Conservation (phyloP, 192 early-diverging fungal genomes). For the Phlyctochytrium planicorne region DNA sequence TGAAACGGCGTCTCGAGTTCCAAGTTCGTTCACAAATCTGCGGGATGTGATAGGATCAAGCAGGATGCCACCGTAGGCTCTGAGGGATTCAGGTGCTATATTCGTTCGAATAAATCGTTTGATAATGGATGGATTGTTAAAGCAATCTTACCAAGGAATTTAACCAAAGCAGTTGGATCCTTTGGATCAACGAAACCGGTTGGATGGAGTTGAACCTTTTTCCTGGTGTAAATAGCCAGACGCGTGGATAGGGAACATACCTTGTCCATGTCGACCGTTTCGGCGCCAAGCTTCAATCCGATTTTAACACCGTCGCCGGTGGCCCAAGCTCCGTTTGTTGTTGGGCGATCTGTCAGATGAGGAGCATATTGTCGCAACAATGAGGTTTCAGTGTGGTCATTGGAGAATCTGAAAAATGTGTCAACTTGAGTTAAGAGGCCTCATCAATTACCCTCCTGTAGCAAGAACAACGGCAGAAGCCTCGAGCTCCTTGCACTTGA, state of each 20-base stretch:
- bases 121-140: constrained; percentile 4
- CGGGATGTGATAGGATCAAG: constrained; percentile 58
- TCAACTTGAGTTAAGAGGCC: not conserved
- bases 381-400: constrained; percentile 20
- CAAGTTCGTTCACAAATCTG: constrained; percentile 84
- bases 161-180: constrained; percentile 69
- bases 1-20: constrained; percentile 79
- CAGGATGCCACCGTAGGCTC: constrained; percentile 77
- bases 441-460: constrained; percentile 72
- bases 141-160: constrained; percentile 58
- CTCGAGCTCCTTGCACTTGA: constrained; percentile 45
- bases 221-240: too few relatives aligned
- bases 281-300: constrained; percentile 64
- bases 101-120: not conserved
- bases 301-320: constrained; percentile 84
- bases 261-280: constrained; percentile 76
- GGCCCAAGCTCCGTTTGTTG: constrained; percentile 80
- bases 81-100: constrained; percentile 80
- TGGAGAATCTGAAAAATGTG: not conserved
- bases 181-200: constrained; percentile 81
- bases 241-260: too few relatives aligned
- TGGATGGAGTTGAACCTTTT: constrained; percentile 79
- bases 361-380: constrained; percentile 15
- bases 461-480: constrained; percentile 70
- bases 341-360: constrained; percentile 46